phyloP scores from a whole-genome alignment of 1,284 basidiomycete species.

The Boletus mariae region DNA sequence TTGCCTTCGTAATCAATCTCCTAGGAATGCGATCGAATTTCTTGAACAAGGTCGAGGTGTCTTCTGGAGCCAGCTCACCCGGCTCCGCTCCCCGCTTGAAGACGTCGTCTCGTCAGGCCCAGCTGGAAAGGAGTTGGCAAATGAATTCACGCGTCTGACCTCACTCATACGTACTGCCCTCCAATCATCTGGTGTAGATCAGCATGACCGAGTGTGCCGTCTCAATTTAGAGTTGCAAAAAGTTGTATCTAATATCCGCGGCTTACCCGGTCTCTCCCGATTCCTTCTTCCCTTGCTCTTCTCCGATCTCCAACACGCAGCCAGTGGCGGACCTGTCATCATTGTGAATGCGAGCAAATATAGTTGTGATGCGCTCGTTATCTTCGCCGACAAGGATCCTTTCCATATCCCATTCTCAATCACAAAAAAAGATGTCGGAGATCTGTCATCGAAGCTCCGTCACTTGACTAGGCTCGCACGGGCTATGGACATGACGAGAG shows the following conservation, averaged over 20 bases:
- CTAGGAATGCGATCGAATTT: background rate
- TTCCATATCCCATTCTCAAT: background rate
- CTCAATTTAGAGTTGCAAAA: background rate
- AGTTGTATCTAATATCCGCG: background rate
- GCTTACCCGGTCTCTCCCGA: background rate
- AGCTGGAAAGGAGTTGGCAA: background rate
- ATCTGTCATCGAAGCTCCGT: background rate
- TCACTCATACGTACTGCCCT: too few relatives aligned
- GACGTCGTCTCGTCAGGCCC: background rate
- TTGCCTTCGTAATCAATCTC: background rate
- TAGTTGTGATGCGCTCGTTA: background rate
- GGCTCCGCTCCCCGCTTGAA: background rate
- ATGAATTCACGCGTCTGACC: background rate
- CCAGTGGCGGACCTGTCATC: background rate
- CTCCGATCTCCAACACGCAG: background rate
- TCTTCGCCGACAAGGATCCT: background rate
- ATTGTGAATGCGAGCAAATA: background rate
- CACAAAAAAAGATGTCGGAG: background rate
- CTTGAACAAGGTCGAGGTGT: background rate
- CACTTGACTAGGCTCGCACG: background rate
- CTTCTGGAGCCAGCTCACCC: background rate
- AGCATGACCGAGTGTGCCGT: background rate
- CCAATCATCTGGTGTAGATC: too few relatives aligned
- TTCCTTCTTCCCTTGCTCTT: background rate
- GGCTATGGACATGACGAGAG: background rate